Conservation (phyloP, 83 land plant genomes). For the Larix sibirica region DNA sequence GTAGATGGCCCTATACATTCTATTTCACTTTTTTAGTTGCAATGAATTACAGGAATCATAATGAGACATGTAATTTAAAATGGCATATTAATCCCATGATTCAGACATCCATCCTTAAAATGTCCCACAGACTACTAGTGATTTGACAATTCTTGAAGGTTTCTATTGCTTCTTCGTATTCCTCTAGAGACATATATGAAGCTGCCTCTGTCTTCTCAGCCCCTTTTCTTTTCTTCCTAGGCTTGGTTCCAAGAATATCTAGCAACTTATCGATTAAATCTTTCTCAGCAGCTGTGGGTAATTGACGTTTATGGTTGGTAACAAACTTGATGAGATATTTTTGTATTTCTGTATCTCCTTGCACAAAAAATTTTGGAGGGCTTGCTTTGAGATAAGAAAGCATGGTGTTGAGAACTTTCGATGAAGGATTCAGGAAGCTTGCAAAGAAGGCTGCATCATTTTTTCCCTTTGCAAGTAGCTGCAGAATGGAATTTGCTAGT, state of each 20-base stretch:
- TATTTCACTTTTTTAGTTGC: too few relatives aligned
- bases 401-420: slow-evolving; percentile 19
- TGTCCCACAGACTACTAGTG: slow-evolving; percentile 21
- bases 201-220: background rate
- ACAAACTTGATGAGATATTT: slow-evolving; percentile 20
- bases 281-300: slow-evolving; percentile 16
- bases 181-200: slow-evolving; percentile 18
- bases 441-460: slow-evolving; percentile 21
- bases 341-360: slow-evolving; percentile 18
- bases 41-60: background rate
- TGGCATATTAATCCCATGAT: background rate
- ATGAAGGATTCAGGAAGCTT: slow-evolving; percentile 25
- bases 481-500: slow-evolving; percentile 19
- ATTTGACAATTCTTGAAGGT: slow-evolving; percentile 20
- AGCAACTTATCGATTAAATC: slow-evolving; percentile 18
- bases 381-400: slow-evolving; percentile 19
- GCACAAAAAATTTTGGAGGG: slow-evolving; percentile 21
- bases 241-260: slow-evolving; percentile 14
- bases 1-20: background rate
- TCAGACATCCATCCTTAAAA: slow-evolving; percentile 16
- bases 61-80: background rate
- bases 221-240: slow-evolving; percentile 25
- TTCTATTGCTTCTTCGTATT: slow-evolving; percentile 26
- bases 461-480: slow-evolving; percentile 16
- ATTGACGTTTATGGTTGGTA: slow-evolving; percentile 7